These are phyloP conservation scores for Venturia aucupariae DNA, from an alignment of 2,329 filamentous ascomycete genomes.

Conservation along the genomic window DNA sequence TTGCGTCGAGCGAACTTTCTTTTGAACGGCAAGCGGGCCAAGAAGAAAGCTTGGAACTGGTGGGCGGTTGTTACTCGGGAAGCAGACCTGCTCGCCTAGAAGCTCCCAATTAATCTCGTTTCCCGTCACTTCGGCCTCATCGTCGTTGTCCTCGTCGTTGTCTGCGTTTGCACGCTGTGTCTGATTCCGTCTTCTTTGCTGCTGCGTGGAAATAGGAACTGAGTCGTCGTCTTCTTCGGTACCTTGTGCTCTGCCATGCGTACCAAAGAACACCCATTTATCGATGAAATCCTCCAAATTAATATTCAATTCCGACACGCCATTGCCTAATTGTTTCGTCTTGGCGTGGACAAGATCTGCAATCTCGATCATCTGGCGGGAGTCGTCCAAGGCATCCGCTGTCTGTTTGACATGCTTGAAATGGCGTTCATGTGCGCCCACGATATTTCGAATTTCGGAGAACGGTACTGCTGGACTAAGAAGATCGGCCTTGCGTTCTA, in stretches of 20 bases:
- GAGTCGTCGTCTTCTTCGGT: conserved; percentile 46
- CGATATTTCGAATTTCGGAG: neutral
- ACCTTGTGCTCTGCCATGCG: conserved; percentile 41
- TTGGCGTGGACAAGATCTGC: conserved; percentile 75
- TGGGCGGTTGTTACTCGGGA: conserved; percentile 64
- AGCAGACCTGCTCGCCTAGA: conserved; percentile 67
- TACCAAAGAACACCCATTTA: conserved; percentile 85
- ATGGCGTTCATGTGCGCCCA: neutral
- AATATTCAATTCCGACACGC: conserved; percentile 61
- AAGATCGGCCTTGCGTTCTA: conserved; percentile 64
- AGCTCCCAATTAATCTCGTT: conserved; percentile 81
- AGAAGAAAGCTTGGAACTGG: conserved; percentile 75
- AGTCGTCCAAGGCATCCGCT: conserved; percentile 81
- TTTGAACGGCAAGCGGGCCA: conserved; percentile 81
- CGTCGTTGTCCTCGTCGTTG: conserved; percentile 50
- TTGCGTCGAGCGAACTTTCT: conserved; percentile 63
- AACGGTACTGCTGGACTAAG: conserved; percentile 51
- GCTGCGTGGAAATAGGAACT: conserved; percentile 37
- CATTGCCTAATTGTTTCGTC: conserved; percentile 62
- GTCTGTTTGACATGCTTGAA: conserved; percentile 73
- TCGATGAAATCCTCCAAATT: conserved; percentile 88
- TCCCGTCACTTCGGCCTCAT: conserved; percentile 56
- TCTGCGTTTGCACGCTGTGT: conserved; percentile 28
- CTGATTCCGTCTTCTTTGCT: conserved; percentile 34
- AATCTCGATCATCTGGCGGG: conserved; percentile 70